These are phyloP conservation scores for Penicillium lividum DNA, from an alignment of 495 filamentous ascomycete genomes.

Conservation along the genomic window DNA sequence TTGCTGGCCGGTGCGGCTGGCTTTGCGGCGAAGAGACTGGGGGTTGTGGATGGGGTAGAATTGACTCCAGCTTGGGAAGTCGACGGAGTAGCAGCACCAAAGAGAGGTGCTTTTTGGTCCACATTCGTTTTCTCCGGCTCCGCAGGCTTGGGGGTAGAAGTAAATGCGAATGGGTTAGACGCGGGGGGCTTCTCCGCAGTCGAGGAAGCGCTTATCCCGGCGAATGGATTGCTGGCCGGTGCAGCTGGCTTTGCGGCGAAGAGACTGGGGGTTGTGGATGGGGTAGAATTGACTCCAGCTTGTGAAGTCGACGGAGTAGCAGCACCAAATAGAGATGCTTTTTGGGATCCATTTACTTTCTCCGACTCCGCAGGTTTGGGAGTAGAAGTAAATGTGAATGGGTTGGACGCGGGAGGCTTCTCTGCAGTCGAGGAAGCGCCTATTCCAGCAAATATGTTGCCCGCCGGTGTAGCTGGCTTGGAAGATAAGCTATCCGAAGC, in stretches of 20 bases:
- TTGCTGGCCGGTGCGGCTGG: neutral
- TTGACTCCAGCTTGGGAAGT: too few relatives aligned
- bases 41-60: neutral
- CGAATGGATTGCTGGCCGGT: neutral
- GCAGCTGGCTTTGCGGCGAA: neutral
- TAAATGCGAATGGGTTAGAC: neutral
- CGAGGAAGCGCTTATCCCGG: neutral
- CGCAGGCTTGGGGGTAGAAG: neutral
- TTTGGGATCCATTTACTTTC: too few relatives aligned
- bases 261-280: neutral
- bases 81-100: neutral
- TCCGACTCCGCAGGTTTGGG: neutral
- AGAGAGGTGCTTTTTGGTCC: neutral
- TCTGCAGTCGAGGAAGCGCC: neutral
- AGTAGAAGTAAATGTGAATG: neutral
- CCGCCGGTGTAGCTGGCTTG: neutral
- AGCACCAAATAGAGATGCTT: neutral
- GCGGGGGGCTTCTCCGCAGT: neutral
- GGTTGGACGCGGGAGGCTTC: neutral
- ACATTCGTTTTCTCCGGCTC: too few relatives aligned
- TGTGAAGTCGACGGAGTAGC: neutral
- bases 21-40: neutral
- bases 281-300: too few relatives aligned
- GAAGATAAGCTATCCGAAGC: conserved; percentile 16
- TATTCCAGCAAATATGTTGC: neutral